Evolutionary conservation across 345 rosid species (phyloP), one percentile per base, ranked within the genome.

Genomic region (Odontarrhena argentea): DNA sequence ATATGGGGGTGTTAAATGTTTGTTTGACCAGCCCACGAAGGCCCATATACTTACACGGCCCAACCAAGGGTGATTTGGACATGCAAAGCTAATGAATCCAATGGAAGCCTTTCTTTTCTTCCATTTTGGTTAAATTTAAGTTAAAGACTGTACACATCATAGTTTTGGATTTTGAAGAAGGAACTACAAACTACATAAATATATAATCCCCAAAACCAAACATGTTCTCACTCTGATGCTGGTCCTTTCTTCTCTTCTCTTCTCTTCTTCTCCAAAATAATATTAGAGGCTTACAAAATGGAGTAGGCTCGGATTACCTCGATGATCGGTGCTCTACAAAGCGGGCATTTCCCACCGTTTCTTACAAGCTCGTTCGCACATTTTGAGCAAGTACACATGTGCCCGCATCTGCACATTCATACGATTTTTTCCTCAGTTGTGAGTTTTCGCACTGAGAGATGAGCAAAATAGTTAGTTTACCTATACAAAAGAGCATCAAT

Each of bases 301-400:
- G 99, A 95, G 86, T 95, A 95, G 44, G 99, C 99, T 69, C 90
- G 83, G 68, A 95, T 85, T 36, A 91, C 99, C 83, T 95, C 97
- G 4, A 85, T 81, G 28, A 95, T 95, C 2, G 96, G 97, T 30
- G 99, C 99, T 65, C 98, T 83, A 74, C 99, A 95, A 66, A 95
- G 71, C 0, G 99, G 98, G 74, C 99, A 95, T 73, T 91, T 95
- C 11, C 96, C 99, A 40, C 96, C 92, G 1, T 87, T 86, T 11
- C 96, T 89, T 38, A 91, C 80, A 73, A 95, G 81, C 80, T 95
- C 96, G 46, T 87, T 89, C 5, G 96, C 98, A 63, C 97, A 91
- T 79, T 89, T 87, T 60, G 93, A 89, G 63, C 97, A 95, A 48
- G 96, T 91, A 75, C 97, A 95, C 99, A 95, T 91, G 79, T 95